phyloP scores from a whole-genome alignment of 805 yeast species.

The Suhomyces sp. region DNA sequence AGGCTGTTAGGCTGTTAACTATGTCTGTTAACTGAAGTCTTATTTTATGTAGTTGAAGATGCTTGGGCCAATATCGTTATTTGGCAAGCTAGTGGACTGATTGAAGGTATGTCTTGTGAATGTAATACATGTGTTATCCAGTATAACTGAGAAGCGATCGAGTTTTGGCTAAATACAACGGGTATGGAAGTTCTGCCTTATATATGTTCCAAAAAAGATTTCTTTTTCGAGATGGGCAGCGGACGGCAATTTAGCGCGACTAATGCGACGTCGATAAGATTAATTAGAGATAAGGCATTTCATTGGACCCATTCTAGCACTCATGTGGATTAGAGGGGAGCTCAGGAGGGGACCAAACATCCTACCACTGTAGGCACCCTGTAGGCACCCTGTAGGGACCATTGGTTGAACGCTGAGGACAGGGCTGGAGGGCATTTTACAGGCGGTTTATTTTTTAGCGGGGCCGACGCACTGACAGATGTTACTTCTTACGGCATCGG shows the following conservation, averaged over 20 bases:
- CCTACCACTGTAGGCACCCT: no score
- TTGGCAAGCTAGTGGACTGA: constrained; percentile 1
- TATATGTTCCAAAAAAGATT: neutral
- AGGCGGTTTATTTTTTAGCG: neutral
- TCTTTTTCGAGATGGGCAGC: neutral
- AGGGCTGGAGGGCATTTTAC: no score
- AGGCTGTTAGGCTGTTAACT: no score
- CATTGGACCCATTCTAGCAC: no score
- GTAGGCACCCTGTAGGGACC: no score
- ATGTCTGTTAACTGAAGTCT: no score
- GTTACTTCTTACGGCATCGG: neutral
- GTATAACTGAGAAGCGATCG: neutral
- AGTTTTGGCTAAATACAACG: neutral
- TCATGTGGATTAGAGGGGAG: no score
- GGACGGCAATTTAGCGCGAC: neutral
- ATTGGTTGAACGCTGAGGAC: no score
- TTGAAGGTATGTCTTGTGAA: constrained; percentile 2
- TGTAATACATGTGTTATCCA: neutral
- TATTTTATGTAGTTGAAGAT: no score
- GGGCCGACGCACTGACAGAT: neutral
- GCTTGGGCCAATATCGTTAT: neutral
- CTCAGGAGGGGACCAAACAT: no score
- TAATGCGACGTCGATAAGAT: neutral
- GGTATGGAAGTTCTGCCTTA: neutral
- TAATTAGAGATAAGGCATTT: neutral